Evolutionary conservation across 2,329 filamentous ascomycete genomes (phyloP), one percentile per base, ranked within the genome.

Genomic region (Epichloe elymi): DNA sequence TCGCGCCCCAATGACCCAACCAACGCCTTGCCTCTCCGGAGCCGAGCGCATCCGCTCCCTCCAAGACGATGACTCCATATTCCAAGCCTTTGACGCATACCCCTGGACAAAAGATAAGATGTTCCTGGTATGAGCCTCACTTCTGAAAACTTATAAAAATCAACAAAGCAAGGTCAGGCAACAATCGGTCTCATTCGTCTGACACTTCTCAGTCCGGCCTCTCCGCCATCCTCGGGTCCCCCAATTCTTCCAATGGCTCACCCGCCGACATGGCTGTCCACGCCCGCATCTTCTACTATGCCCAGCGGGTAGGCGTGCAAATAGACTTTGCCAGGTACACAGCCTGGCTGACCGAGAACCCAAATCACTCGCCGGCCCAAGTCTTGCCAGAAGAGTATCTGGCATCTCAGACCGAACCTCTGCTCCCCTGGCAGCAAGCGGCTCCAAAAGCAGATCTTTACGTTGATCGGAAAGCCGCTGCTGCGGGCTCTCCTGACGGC

Each of bases 311-410:
- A 46, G 70, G 70, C 52, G 68, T 73, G 42, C 63, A 73, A 17
- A 75, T 91, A 55, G 78, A 87, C 62, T 86, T 85, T 57, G 68
- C 78, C 49, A 68, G 69, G 48, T 93, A 90, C 69, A 82, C 83
- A 61, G 64, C 70, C 35, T 89, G 86, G 80, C 67, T 82, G 14
- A 63, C 63, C 20, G 48, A 54, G 19, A 58, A 68, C 46, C 62
- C 66, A 1, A 59, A 62, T 4, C 63, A 70, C 51, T 54, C 53
- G 0, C 51, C 65, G 3, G 68, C 67, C 10, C 62, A 69, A 53
- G 58, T 68, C 51, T 59, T 70, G 23, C 68, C 69, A 10, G 59
- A 64, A 14, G 62, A 64, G 52, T 65, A 67, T 56, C 56, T 52
- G 23, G 46, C 51, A 1, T 20, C 49, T 11, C 26, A 41, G 8